phyloP scores from a whole-genome alignment of 306 rosid genomes.

The Rosa rugosa region DNA sequence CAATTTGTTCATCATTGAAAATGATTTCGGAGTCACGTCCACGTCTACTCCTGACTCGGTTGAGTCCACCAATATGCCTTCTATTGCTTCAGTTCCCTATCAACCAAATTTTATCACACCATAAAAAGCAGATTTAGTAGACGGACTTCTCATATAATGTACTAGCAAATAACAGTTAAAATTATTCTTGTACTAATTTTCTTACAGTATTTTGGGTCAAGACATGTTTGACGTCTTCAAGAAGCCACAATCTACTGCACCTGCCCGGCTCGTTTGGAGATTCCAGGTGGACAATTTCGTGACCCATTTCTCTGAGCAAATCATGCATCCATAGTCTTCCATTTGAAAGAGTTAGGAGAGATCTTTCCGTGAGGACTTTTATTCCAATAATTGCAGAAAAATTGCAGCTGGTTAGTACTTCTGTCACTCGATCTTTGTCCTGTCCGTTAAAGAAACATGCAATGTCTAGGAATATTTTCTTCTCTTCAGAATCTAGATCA shows the following conservation, averaged over 20 bases:
- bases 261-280: slow-evolving; percentile 5
- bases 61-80: neutral
- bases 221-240: slow-evolving; percentile 10
- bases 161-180: neutral
- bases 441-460: slow-evolving; percentile 19
- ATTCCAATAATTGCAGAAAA: slow-evolving; percentile 18
- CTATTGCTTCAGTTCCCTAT: slow-evolving; percentile 3
- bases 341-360: slow-evolving; percentile 3
- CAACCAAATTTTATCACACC: neutral
- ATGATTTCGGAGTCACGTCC: too few relatives aligned
- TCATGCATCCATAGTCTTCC: slow-evolving; percentile 21
- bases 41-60: too few relatives aligned
- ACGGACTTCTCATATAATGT: neutral
- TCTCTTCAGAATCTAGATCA: neutral
- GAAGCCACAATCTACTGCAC: slow-evolving; percentile 19
- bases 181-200: neutral
- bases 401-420: slow-evolving; percentile 6
- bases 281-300: neutral
- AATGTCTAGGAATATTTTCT: slow-evolving; percentile 5
- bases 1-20: neutral
- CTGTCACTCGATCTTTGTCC: slow-evolving; percentile 13
- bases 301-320: slow-evolving; percentile 26
- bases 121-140: neutral
- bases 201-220: slow-evolving; percentile 11
- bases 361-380: slow-evolving; percentile 13